These are phyloP conservation scores for Mucor racemosus DNA, from an alignment of 371 early-diverging fungal species.

Conservation along the genomic window DNA sequence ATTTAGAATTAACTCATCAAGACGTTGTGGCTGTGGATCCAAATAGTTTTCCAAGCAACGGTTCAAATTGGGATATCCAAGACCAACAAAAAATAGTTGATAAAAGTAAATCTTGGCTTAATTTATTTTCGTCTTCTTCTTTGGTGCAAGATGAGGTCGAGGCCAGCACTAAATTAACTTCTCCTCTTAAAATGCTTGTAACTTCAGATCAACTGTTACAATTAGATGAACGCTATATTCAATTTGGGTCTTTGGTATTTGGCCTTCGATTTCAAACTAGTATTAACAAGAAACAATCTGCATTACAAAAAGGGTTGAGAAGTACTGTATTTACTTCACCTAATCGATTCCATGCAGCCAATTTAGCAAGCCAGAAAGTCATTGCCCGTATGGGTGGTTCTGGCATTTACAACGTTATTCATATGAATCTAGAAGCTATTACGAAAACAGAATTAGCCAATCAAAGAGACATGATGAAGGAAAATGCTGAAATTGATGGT, in stretches of 20 bases:
- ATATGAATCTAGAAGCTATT: constrained; percentile 31
- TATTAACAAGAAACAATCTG: constrained; percentile 21
- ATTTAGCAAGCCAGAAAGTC: constrained; percentile 22
- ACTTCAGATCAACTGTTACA: constrained; percentile 18
- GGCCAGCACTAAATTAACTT: constrained; percentile 7
- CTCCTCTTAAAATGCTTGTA: constrained; percentile 12
- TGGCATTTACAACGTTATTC: constrained; percentile 27
- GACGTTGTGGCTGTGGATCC: constrained; percentile 34
- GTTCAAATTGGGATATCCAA: constrained; percentile 23
- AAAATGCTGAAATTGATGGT: constrained; percentile 20
- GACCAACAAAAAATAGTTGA: background rate
- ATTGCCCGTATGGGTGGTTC: constrained; percentile 31
- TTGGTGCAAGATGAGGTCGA: constrained; percentile 6
- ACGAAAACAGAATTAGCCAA: constrained; percentile 18
- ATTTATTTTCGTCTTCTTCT: background rate
- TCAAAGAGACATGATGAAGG: background rate
- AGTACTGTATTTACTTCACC: constrained; percentile 33
- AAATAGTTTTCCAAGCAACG: constrained; percentile 39
- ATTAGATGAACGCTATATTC: constrained; percentile 25
- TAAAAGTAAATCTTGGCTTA: background rate
- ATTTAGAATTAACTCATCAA: background rate
- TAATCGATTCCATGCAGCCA: constrained; percentile 22
- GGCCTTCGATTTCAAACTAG: constrained; percentile 33
- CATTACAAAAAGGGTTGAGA: constrained; percentile 28
- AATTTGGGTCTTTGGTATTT: constrained; percentile 41